A percentile compares a stretch with the other conserved stretches of the same genome.
Evolutionary conservation across 2,329 filamentous ascomycete species (phyloP).

Genomic region (Fusarium nematophilum): DNA sequence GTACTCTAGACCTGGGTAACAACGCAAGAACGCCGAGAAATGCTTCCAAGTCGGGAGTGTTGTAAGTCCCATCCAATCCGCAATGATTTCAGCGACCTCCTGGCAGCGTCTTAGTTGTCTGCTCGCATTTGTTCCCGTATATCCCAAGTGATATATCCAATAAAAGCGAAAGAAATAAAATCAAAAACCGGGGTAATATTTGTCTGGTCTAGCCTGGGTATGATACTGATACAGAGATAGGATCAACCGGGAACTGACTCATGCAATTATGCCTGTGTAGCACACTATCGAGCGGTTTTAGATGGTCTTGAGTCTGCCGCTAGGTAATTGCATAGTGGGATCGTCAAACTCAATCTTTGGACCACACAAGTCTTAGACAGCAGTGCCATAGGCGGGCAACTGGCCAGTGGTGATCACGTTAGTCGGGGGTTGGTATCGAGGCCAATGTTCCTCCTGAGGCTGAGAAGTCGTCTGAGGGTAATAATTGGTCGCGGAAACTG

Average conservation of each 20-base stretch:
- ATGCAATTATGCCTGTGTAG: no score
- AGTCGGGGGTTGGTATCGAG: constrained; percentile 68
- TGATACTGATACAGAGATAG: no score
- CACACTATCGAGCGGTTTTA: constrained; percentile 48
- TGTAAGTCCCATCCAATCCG: constrained; percentile 23
- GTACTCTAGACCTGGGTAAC: no score
- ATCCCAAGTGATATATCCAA: constrained; percentile 48
- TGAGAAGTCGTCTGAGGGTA: constrained; percentile 54
- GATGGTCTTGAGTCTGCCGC: constrained; percentile 67
- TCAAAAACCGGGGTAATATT: constrained; percentile 33
- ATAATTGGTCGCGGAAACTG: constrained; percentile 43
- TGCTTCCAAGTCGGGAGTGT: constrained; percentile 23
- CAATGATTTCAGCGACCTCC: constrained; percentile 15
- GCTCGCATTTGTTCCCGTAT: constrained; percentile 41
- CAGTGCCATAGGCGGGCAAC: constrained; percentile 60
- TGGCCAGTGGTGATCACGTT: constrained; percentile 66
- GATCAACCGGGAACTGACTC: no score
- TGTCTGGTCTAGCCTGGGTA: constrained; percentile 38
- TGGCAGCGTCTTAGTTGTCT: constrained; percentile 3
- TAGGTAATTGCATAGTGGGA: constrained; percentile 68
- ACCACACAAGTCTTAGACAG: constrained; percentile 63
- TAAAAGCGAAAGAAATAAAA: constrained; percentile 37
- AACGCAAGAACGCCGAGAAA: constrained; percentile 32
- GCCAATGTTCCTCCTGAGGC: constrained; percentile 63
- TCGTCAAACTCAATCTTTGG: constrained; percentile 70